Percentiles rank a stretch among this genome's conserved stretches.
These are phyloP conservation scores for Microstegium vimineum DNA, from an alignment of 176 grass and related monocot species.

Conservation along the genomic window DNA sequence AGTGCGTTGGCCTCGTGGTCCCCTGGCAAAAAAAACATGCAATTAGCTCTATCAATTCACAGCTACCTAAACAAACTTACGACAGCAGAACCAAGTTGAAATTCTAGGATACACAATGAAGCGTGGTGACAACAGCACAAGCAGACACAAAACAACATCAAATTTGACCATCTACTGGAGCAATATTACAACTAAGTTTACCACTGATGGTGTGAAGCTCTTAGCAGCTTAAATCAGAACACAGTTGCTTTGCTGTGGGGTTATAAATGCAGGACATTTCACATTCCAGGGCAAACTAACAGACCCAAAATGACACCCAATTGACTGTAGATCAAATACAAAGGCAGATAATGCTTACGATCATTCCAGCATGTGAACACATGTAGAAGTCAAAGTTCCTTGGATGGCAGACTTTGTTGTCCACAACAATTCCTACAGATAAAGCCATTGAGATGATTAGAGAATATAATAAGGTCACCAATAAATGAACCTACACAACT, in stretches of 20 bases:
- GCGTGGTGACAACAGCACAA: background rate
- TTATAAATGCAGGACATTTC: background rate
- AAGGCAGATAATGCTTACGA: conserved; percentile 46
- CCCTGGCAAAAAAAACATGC: conserved; percentile 36
- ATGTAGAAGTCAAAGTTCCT: conserved; percentile 96
- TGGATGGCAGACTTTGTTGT: conserved; percentile 83
- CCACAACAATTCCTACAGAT: conserved; percentile 73
- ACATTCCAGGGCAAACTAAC: no score
- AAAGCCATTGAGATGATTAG: background rate
- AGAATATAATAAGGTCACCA: background rate
- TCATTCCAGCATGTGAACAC: conserved; percentile 84
- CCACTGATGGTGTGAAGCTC: background rate
- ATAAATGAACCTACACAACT: background rate
- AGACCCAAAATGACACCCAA: background rate
- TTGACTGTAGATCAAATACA: background rate
- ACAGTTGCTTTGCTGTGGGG: background rate
- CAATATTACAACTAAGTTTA: background rate
- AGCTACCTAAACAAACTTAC: background rate
- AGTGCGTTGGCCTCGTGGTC: conserved; percentile 81
- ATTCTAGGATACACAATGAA: background rate
- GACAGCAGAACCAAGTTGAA: background rate
- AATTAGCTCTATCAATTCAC: background rate
- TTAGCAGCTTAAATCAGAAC: background rate
- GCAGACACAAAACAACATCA: background rate
- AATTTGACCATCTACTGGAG: background rate